Percentiles rank a stretch among this genome's conserved stretches.
Conservation (phyloP, 495 filamentous ascomycete genomes). For the Penicillium turbatum region DNA sequence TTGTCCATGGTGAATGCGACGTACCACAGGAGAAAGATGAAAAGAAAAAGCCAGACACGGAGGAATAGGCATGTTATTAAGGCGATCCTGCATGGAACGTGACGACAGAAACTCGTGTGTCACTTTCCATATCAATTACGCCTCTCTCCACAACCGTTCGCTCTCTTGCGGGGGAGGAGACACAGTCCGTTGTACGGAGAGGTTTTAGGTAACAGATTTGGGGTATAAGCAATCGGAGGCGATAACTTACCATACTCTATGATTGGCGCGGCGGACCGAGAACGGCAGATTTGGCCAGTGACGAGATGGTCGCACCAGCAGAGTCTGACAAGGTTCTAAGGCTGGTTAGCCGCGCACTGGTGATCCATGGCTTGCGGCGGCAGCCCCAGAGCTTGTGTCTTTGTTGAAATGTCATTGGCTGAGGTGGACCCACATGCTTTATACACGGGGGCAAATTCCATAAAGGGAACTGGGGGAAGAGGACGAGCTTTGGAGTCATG, state of each 20-base stretch:
- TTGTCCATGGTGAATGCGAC: constrained; percentile 21
- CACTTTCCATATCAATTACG: constrained; percentile 6
- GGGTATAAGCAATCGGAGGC: constrained; percentile 15
- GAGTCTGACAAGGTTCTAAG: neutral
- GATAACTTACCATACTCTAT: constrained; percentile 12
- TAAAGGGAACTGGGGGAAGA: neutral
- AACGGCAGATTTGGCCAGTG: constrained; percentile 17
- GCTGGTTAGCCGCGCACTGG: neutral
- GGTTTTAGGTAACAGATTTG: constrained; percentile 26
- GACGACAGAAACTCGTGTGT: constrained; percentile 12
- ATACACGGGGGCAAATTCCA: neutral
- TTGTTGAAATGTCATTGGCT: neutral
- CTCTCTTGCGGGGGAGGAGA: constrained; percentile 11
- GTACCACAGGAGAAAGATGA: neutral
- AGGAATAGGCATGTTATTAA: constrained; percentile 10
- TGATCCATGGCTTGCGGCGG: constrained; percentile 5
- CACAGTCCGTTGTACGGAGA: neutral
- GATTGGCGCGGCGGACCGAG: constrained; percentile 17
- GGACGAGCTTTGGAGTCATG: neutral
- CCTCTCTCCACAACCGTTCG: constrained; percentile 9
- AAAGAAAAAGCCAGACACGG: neutral
- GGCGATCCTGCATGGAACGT: neutral
- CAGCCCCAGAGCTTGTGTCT: constrained; percentile 10
- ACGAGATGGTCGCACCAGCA: neutral
- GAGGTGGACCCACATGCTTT: neutral